Conservation (phyloP, 2,329 filamentous ascomycete species). For the Graphiopsis chlorocephala region DNA sequence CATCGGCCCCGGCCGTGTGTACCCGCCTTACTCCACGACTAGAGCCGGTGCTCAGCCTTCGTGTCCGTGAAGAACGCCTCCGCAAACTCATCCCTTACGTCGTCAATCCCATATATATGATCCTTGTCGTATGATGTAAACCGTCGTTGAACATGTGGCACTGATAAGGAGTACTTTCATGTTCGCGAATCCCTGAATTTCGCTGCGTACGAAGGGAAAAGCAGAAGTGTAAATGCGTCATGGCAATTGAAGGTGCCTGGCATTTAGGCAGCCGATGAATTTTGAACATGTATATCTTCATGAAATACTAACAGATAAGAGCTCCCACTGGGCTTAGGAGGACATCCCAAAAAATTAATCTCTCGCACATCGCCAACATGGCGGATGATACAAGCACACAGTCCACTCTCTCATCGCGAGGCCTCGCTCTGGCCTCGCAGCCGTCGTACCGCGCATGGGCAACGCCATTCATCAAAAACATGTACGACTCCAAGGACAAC, state of each 20-base stretch:
- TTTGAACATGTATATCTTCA: no score
- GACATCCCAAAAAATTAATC: background rate
- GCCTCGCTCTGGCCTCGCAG: slow-evolving; percentile 5
- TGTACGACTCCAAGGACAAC: slow-evolving; percentile 29
- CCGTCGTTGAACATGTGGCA: background rate
- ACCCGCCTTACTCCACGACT: background rate
- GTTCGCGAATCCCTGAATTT: no score
- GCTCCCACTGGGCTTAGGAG: background rate
- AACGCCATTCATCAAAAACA: slow-evolving; percentile 19
- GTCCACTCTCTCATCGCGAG: slow-evolving; percentile 11
- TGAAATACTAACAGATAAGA: background rate
- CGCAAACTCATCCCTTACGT: background rate
- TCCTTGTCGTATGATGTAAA: background rate
- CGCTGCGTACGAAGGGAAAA: no score
- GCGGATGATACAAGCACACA: background rate
- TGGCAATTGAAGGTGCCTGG: background rate
- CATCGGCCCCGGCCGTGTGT: background rate
- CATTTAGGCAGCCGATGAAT: no score
- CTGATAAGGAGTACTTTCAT: background rate
- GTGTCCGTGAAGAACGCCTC: slow-evolving; percentile 3
- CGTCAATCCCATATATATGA: background rate
- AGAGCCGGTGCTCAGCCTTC: background rate
- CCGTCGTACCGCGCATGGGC: slow-evolving; percentile 20
- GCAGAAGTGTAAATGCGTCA: background rate
- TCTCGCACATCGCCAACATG: background rate